These are phyloP conservation scores for Anthostomella pinea DNA, from an alignment of 2,329 filamentous ascomycete species.

Conservation along the genomic window DNA sequence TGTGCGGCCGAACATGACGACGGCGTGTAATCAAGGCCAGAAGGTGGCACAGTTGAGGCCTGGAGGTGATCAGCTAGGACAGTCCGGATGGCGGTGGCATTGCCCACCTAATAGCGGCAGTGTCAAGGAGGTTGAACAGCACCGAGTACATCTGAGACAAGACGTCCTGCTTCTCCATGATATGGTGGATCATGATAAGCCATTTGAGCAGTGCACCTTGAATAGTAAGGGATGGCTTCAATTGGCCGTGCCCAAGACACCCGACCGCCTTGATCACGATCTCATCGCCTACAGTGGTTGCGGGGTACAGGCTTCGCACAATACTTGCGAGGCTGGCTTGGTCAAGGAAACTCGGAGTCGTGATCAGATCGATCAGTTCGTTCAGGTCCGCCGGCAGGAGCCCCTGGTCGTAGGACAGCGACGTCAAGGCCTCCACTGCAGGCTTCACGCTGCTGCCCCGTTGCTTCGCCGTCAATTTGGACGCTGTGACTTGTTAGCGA, in stretches of 20 bases:
- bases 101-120: conserved; percentile 66
- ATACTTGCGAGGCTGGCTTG: conserved; percentile 69
- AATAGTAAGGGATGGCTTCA: conserved; percentile 68
- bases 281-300: conserved; percentile 57
- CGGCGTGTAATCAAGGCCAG: conserved; percentile 76
- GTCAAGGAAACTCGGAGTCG: conserved; percentile 66
- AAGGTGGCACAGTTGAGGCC: conserved; percentile 68
- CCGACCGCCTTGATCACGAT: conserved; percentile 65
- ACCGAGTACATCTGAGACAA: conserved; percentile 71
- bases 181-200: conserved; percentile 73
- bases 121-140: conserved; percentile 79
- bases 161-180: conserved; percentile 60
- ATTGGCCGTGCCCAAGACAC: conserved; percentile 72
- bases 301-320: conserved; percentile 73
- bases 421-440: conserved; percentile 60
- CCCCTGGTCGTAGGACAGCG: conserved; percentile 65
- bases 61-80: conserved; percentile 26
- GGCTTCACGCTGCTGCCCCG: conserved; percentile 61
- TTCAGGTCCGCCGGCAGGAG: conserved; percentile 59
- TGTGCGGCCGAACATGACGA: conserved; percentile 78
- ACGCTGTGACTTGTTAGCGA: conserved; percentile 40
- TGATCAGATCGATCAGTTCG: conserved; percentile 64
- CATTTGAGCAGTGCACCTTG: conserved; percentile 73
- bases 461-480: conserved; percentile 62
- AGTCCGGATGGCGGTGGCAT: not conserved